Evolutionary conservation across 768 basidiomycete species (phyloP).

Genomic region (Trametes villosa): DNA sequence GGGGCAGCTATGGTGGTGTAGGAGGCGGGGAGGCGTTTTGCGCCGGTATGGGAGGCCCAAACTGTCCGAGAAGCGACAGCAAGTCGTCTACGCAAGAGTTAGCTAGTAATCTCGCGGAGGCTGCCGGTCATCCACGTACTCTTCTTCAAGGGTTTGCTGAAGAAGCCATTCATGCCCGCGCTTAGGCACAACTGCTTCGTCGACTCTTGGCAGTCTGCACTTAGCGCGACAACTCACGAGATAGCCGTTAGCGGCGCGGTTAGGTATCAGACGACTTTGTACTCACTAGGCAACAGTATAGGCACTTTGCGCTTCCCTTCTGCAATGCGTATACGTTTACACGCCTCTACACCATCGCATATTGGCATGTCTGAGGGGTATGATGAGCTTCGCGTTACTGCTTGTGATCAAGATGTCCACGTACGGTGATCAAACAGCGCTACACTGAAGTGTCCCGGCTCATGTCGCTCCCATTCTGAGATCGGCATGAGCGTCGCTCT

Average conservation of each 20-base stretch:
- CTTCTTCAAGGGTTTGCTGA: constrained; percentile 73
- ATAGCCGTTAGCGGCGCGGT: neutral
- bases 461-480: constrained; percentile 69
- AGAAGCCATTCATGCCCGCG: constrained; percentile 78
- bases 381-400: neutral
- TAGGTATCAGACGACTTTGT: neutral
- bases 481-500: neutral
- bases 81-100: constrained; percentile 50
- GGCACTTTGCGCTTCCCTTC: constrained; percentile 60
- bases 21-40: constrained; percentile 17
- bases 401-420: constrained; percentile 32
- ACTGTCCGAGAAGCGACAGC: constrained; percentile 56
- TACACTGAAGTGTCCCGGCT: constrained; percentile 69
- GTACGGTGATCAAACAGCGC: constrained; percentile 78
- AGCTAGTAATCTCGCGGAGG: neutral
- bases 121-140: constrained; percentile 37
- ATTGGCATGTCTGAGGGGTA: constrained; percentile 67
- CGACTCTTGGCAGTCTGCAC: constrained; percentile 78
- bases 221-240: constrained; percentile 64
- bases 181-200: constrained; percentile 78
- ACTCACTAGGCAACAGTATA: constrained; percentile 59
- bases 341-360: constrained; percentile 77
- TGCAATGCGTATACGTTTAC: constrained; percentile 61
- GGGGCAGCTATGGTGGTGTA: constrained; percentile 12
- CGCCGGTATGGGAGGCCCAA: constrained; percentile 37